Conservation (phyloP, 1,139 yeast genomes). For the Groenewaldozyma sp. region DNA sequence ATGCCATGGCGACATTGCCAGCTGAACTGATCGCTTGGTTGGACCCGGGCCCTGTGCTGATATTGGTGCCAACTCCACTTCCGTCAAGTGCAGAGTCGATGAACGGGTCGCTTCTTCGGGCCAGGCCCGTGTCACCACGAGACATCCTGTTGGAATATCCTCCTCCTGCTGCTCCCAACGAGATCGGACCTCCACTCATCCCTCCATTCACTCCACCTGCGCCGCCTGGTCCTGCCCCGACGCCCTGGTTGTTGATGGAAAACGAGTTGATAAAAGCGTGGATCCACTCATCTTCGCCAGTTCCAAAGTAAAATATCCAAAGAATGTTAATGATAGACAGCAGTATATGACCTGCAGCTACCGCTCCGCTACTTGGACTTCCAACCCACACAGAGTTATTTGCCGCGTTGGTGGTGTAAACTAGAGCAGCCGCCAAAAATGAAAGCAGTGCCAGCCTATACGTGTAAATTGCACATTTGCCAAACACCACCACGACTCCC, state of each 20-base stretch:
- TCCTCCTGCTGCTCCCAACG: too few relatives aligned
- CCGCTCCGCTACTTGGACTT: constrained; percentile 64
- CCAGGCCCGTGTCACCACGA: constrained; percentile 13
- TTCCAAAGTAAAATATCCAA: constrained; percentile 79
- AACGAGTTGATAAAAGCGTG: constrained; percentile 82
- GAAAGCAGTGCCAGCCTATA: constrained; percentile 57
- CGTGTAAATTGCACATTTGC: constrained; percentile 59
- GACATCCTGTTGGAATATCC: constrained; percentile 10
- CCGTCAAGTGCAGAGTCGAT: not conserved
- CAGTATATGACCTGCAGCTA: constrained; percentile 86
- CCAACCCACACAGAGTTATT: constrained; percentile 66
- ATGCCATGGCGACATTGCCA: constrained; percentile 9
- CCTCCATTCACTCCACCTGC: too few relatives aligned
- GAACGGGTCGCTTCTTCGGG: constrained; percentile 13
- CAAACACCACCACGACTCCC: constrained; percentile 50
- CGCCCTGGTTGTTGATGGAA: constrained; percentile 22
- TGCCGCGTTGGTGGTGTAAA: constrained; percentile 76
- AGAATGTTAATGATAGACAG: constrained; percentile 61
- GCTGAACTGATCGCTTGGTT: constrained; percentile 9
- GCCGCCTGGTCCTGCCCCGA: too few relatives aligned
- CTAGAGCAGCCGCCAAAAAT: constrained; percentile 53
- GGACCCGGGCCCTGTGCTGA: constrained; percentile 10
- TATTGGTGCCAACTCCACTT: not conserved
- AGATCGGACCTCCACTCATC: too few relatives aligned
- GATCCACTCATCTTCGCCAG: constrained; percentile 45